A percentile compares a stretch with the other conserved stretches of the same genome.
Conservation (phyloP, 2,329 filamentous ascomycete genomes). For the Alternaria sp. region DNA sequence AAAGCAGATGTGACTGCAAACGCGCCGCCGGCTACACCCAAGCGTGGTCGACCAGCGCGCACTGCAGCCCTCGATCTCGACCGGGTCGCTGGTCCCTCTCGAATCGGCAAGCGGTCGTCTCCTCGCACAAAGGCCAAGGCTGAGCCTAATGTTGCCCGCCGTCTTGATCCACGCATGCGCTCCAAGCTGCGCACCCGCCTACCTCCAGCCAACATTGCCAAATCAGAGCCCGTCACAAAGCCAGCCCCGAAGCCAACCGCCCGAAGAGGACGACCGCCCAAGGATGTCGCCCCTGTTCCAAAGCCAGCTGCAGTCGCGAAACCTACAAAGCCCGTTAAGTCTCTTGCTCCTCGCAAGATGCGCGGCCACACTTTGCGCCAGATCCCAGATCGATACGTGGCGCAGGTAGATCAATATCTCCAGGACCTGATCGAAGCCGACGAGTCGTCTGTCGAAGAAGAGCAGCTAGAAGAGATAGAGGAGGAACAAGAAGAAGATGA, state of each 20-base stretch:
- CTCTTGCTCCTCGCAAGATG: constrained; percentile 33
- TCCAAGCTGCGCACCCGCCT: constrained; percentile 32
- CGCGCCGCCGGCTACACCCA: constrained; percentile 12
- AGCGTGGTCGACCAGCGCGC: constrained; percentile 27
- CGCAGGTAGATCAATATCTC: constrained; percentile 11
- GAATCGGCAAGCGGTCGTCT: constrained; percentile 32
- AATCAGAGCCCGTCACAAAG: constrained; percentile 8
- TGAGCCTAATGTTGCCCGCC: constrained; percentile 14
- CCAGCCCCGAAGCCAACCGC: constrained; percentile 8
- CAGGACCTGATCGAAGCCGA: constrained; percentile 6
- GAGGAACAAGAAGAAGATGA: not conserved
- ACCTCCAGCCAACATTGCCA: constrained; percentile 18
- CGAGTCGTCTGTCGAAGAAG: not conserved
- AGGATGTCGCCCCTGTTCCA: constrained; percentile 16
- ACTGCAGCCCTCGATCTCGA: constrained; percentile 21
- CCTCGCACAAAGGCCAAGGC: constrained; percentile 16
- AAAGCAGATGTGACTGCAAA: constrained; percentile 11
- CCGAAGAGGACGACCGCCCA: constrained; percentile 31
- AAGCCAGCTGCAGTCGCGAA: constrained; percentile 23
- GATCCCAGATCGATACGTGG: constrained; percentile 35
- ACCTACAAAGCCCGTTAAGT: constrained; percentile 16
- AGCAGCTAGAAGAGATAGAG: not conserved
- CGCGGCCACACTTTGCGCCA: constrained; percentile 38
- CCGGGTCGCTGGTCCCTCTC: constrained; percentile 30
- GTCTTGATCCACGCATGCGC: constrained; percentile 31